Evolutionary conservation across 257 asterid genomes (phyloP).

Genomic region (Lavandula angustifolia): DNA sequence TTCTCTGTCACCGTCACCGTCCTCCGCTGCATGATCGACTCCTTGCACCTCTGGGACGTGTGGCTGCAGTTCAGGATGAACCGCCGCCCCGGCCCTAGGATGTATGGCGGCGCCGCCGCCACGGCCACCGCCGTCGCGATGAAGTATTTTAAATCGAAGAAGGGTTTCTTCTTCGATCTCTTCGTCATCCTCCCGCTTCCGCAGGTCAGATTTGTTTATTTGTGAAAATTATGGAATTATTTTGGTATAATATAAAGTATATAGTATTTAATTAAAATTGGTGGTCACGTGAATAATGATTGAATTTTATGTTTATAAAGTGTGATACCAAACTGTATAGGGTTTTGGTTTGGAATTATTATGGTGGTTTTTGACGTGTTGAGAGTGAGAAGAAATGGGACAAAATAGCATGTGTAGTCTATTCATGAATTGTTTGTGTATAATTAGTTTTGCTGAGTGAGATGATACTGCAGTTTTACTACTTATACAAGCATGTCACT

Average conservation of each 20-base stretch:
- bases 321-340: slow-evolving; percentile 35
- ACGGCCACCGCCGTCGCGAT: slow-evolving; percentile 36
- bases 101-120: slow-evolving; percentile 23
- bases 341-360: slow-evolving; percentile 35
- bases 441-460: slow-evolving; percentile 7
- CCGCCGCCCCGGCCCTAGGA: slow-evolving; percentile 31
- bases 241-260: too few relatives aligned
- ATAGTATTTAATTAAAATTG: neutral
- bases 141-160: slow-evolving; percentile 49
- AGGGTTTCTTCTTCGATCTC: slow-evolving; percentile 74
- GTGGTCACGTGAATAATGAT: neutral
- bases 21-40: slow-evolving; percentile 87
- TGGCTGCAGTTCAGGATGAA: slow-evolving; percentile 74
- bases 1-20: slow-evolving; percentile 75
- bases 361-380: slow-evolving; percentile 3
- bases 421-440: slow-evolving; percentile 33
- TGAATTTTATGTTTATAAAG: neutral
- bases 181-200: slow-evolving; percentile 93
- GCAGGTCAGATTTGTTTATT: slow-evolving; percentile 48
- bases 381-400: slow-evolving; percentile 30
- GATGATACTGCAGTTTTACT: too few relatives aligned
- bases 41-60: slow-evolving; percentile 78
- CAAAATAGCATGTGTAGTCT: slow-evolving; percentile 43
- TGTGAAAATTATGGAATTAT: neutral
- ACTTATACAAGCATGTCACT: too few relatives aligned